A percentile compares a stretch with the other conserved stretches of the same genome.
phyloP scores from a whole-genome alignment of 306 rosid genomes.

The Lathyrus aphaca region DNA sequence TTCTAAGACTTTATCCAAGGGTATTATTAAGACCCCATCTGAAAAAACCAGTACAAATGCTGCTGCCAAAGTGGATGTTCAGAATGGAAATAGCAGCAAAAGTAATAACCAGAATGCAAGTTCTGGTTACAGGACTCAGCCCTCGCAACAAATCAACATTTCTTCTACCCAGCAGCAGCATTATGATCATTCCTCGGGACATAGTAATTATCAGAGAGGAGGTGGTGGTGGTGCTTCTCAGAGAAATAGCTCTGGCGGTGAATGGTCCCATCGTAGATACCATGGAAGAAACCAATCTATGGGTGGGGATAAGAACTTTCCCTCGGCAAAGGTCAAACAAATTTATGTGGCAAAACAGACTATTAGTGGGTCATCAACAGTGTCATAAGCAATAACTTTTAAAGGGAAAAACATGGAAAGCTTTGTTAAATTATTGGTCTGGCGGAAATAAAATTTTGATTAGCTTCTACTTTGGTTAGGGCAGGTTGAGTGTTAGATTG shows the following conservation, averaged over 20 bases:
- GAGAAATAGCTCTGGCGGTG: constrained; percentile 68
- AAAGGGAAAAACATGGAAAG: constrained; percentile 19
- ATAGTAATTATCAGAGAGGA: constrained; percentile 63
- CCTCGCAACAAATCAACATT: constrained; percentile 51
- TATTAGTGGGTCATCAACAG: constrained; percentile 54
- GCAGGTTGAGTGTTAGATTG: constrained; percentile 46
- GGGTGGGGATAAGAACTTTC: constrained; percentile 67
- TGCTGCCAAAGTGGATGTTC: constrained; percentile 55
- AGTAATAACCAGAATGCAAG: constrained; percentile 53
- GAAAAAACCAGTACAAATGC: constrained; percentile 44
- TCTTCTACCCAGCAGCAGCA: constrained; percentile 73
- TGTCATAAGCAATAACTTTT: constrained; percentile 46
- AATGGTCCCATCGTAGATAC: constrained; percentile 80
- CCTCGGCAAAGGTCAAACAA: constrained; percentile 79
- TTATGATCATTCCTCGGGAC: constrained; percentile 67
- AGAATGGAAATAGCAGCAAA: constrained; percentile 45
- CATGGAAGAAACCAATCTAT: constrained; percentile 76
- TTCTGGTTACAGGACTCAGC: constrained; percentile 51
- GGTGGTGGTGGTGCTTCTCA: constrained; percentile 67
- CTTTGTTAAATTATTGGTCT: constrained; percentile 36
- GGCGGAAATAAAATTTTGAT: constrained; percentile 56
- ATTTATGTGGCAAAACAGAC: constrained; percentile 92
- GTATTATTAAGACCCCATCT: constrained; percentile 48
- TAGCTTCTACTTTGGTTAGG: constrained; percentile 45
- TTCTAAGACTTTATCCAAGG: constrained; percentile 49